Percentiles rank a stretch among this genome's conserved stretches.
Conservation (phyloP, 164 flowering plant genomes). For the Houttuynia cordata region DNA sequence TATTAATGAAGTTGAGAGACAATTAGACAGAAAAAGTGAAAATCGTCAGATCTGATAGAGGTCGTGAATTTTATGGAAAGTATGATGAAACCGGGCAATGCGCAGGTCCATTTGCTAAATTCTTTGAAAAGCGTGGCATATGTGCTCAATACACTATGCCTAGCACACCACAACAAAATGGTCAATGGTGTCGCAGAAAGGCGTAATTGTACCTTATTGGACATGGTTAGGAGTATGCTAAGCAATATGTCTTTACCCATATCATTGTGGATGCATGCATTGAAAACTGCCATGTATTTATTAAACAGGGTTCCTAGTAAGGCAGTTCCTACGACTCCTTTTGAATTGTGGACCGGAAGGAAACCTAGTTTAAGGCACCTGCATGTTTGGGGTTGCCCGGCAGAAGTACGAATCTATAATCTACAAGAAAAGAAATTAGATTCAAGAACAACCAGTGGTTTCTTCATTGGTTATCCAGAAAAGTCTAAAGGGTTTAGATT, state of each 20-base stretch:
- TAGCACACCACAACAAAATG: no score
- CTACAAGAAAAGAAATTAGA: constrained; percentile 1
- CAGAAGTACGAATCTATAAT: not conserved
- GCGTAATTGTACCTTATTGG: not conserved
- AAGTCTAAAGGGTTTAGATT: constrained; percentile 1
- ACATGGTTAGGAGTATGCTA: not conserved
- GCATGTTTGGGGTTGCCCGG: constrained; percentile 3
- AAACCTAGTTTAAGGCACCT: constrained; percentile 1
- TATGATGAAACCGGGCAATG: no score
- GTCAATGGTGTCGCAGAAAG: not conserved
- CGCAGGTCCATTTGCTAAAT: no score
- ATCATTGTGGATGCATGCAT: not conserved
- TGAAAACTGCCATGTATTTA: not conserved
- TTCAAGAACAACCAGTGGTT: not conserved
- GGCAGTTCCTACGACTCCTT: not conserved
- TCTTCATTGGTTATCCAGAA: constrained; percentile 2
- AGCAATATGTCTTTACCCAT: not conserved
- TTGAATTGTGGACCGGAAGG: not conserved
- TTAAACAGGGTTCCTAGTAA: not conserved
- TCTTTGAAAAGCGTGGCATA: no score
- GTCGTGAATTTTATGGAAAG: no score
- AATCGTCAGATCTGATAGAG: no score
- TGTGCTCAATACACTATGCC: no score
- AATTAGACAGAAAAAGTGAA: no score
- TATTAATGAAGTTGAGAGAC: no score